Conservation (phyloP, 805 yeast species). For the Ogataea henricii region DNA sequence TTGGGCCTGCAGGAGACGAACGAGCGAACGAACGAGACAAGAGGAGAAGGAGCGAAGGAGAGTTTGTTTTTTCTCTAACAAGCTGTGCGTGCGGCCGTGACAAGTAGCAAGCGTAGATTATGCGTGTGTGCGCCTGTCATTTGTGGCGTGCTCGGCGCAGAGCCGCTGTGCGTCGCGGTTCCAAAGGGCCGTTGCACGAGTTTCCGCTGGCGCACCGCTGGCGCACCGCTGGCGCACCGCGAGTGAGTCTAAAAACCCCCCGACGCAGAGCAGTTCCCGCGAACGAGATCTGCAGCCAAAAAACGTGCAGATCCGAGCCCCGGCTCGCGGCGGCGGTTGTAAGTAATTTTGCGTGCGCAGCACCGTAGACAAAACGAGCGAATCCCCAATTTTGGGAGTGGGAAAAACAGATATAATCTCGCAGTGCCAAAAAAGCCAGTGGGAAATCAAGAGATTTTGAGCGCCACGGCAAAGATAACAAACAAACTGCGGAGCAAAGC, state of each 20-base stretch:
- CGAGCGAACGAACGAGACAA: too few relatives aligned
- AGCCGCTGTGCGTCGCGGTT: background rate
- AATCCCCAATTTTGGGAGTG: slow-evolving; percentile 2
- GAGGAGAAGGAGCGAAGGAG: too few relatives aligned
- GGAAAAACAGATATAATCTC: slow-evolving; percentile 5
- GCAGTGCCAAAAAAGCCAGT: slow-evolving; percentile 2
- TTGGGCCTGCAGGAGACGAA: background rate
- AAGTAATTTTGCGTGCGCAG: background rate
- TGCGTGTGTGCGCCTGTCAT: background rate
- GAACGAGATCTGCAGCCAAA: slow-evolving; percentile 5
- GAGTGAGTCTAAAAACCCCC: background rate
- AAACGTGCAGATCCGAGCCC: slow-evolving; percentile 7
- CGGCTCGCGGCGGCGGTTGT: slow-evolving; percentile 8
- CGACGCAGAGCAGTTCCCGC: background rate
- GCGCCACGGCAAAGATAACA: background rate
- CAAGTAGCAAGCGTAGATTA: background rate
- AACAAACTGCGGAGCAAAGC: background rate
- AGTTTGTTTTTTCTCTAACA: too few relatives aligned
- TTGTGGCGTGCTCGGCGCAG: background rate
- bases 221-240: background rate
- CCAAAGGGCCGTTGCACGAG: background rate
- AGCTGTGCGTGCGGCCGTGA: background rate
- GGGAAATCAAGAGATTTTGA: background rate
- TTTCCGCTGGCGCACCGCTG: background rate
- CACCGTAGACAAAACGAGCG: slow-evolving; percentile 1